phyloP scores from a whole-genome alignment of 2,329 filamentous ascomycete species.

The Fusarium annulatum region DNA sequence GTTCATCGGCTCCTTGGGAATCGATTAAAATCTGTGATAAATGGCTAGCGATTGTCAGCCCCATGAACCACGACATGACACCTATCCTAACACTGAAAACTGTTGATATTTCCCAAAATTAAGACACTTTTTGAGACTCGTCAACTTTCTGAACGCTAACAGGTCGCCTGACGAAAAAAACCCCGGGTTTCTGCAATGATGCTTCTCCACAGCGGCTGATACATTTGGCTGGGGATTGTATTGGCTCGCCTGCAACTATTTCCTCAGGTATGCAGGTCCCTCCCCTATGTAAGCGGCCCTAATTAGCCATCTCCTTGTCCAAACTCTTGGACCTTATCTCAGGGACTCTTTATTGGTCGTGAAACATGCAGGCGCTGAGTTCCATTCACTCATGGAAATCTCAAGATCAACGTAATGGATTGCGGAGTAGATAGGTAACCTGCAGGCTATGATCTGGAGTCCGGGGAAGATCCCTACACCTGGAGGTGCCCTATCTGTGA shows the following conservation, averaged over 20 bases:
- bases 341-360: slow-evolving; percentile 15
- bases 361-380: slow-evolving; percentile 8
- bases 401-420: slow-evolving; percentile 35
- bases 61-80: not conserved
- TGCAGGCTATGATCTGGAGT: not conserved
- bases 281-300: slow-evolving; percentile 25
- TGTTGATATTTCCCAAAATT: not conserved
- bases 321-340: slow-evolving; percentile 34
- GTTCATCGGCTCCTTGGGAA: not conserved
- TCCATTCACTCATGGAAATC: slow-evolving; percentile 33
- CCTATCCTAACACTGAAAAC: slow-evolving; percentile 8
- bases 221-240: slow-evolving; percentile 30
- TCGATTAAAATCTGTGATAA: not conserved
- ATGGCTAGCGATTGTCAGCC: not conserved
- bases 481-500: not conserved
- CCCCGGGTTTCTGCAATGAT: slow-evolving; percentile 38
- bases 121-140: slow-evolving; percentile 1
- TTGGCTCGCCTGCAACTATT: slow-evolving; percentile 32
- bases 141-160: slow-evolving; percentile 24
- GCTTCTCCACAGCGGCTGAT: slow-evolving; percentile 43
- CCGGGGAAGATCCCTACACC: slow-evolving; percentile 15
- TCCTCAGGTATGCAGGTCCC: slow-evolving; percentile 25
- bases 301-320: slow-evolving; percentile 27
- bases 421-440: slow-evolving; percentile 17
- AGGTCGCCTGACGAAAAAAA: slow-evolving; percentile 30